phyloP scores from a whole-genome alignment of 176 grass and related monocot species.

The Puya raimondii region DNA sequence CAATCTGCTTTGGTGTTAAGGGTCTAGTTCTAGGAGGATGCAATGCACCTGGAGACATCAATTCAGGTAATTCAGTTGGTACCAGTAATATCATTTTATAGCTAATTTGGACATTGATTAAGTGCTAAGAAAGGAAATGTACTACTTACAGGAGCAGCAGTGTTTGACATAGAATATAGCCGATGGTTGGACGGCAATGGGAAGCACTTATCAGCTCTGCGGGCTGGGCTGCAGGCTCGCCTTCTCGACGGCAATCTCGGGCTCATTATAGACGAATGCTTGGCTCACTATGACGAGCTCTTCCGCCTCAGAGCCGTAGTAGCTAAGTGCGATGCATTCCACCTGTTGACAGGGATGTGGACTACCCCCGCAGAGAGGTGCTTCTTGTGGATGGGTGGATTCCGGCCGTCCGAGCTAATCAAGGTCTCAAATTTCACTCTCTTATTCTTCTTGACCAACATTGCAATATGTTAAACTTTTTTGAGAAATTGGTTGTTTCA shows the following conservation, averaged over 20 bases:
- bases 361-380: conserved; percentile 67
- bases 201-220: conserved; percentile 54
- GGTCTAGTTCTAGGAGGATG: conserved; percentile 80
- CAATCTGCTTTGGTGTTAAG: conserved; percentile 30
- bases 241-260: conserved; percentile 59
- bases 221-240: conserved; percentile 56
- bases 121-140: background rate
- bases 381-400: conserved; percentile 99
- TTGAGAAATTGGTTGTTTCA: no score
- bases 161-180: conserved; percentile 89
- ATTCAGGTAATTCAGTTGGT: conserved; percentile 50
- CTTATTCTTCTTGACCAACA: background rate
- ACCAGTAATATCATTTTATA: background rate
- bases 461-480: no score
- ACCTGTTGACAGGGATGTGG: conserved; percentile 79
- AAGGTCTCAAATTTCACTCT: conserved; percentile 38
- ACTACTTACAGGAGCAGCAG: conserved; percentile 45
- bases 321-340: conserved; percentile 70
- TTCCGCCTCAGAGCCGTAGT: conserved; percentile 68
- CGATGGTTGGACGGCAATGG: conserved; percentile 82
- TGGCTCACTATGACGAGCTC: conserved; percentile 79
- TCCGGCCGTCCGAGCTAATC: conserved; percentile 82
- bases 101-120: background rate
- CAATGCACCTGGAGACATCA: conserved; percentile 49
- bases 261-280: conserved; percentile 63